Conservation (phyloP, 202 grass and related monocot genomes). For the Zizania palustris region DNA sequence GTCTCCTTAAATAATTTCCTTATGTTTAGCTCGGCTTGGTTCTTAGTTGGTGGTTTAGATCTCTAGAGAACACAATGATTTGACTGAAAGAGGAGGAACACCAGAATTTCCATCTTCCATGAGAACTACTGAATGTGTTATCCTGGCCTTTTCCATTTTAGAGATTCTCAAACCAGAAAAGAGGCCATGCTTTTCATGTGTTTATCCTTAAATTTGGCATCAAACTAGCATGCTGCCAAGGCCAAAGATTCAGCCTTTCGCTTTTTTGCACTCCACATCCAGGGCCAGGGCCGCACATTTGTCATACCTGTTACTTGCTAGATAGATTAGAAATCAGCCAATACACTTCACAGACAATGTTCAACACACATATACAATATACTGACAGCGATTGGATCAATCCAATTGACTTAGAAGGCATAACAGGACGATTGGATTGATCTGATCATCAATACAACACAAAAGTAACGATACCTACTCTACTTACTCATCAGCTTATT, state of each 20-base stretch:
- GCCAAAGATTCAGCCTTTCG: background rate
- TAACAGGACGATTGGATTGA: too few relatives aligned
- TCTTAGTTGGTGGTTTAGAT: slow-evolving; percentile 10
- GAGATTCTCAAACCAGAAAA: slow-evolving; percentile 53
- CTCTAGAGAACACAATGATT: slow-evolving; percentile 11
- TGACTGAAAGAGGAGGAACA: slow-evolving; percentile 23
- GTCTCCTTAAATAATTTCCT: background rate
- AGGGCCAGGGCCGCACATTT: background rate
- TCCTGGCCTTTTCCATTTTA: too few relatives aligned
- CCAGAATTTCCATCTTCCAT: slow-evolving; percentile 39
- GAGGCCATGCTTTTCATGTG: slow-evolving; percentile 34
- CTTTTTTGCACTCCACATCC: slow-evolving; percentile 14
- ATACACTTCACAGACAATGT: too few relatives aligned
- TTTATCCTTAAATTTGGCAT: slow-evolving; percentile 34
- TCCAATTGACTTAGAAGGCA: too few relatives aligned
- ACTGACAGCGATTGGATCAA: too few relatives aligned
- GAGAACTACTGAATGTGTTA: background rate
- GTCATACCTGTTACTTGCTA: too few relatives aligned
- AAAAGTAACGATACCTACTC: too few relatives aligned
- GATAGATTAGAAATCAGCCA: too few relatives aligned
- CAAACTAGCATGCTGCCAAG: slow-evolving; percentile 28
- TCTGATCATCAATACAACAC: too few relatives aligned
- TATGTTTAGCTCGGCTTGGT: background rate
- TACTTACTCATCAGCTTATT: too few relatives aligned
- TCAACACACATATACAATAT: too few relatives aligned